phyloP scores from a whole-genome alignment of 148 eudicot species.

The Chenopodium berlandieri region DNA sequence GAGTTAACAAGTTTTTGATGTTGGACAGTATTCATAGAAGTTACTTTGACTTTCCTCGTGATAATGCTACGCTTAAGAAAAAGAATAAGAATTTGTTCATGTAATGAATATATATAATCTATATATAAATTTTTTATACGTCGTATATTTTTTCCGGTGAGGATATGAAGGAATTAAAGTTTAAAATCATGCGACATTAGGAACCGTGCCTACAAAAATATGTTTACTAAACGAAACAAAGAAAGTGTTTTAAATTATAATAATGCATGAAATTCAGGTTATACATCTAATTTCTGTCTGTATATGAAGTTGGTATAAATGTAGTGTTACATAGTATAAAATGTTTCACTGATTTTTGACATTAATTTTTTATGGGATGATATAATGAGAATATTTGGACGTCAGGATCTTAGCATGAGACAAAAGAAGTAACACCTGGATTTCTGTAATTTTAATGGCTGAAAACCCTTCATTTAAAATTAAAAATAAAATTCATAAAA shows the following conservation, averaged over 20 bases:
- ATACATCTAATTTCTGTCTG: not conserved
- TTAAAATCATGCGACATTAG: no score
- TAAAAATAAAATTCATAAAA: not conserved
- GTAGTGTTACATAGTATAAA: not conserved
- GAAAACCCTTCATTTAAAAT: not conserved
- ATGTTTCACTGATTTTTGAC: not conserved
- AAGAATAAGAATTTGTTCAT: no score
- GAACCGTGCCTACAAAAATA: no score
- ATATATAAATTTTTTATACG: no score
- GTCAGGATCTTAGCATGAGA: constrained; percentile 5
- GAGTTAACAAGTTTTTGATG: no score
- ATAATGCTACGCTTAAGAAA: no score
- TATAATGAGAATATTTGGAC: not conserved
- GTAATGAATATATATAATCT: no score
- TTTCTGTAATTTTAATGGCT: constrained; percentile 12
- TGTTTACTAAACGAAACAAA: no score
- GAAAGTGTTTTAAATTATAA: not conserved
- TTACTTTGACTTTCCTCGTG: no score
- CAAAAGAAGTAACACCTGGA: constrained; percentile 11
- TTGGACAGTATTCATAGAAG: no score
- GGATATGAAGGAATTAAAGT: no score
- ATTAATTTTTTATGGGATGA: not conserved
- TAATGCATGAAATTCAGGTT: constrained; percentile 3
- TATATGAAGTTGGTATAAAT: not conserved
- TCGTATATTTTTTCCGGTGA: no score